Percentiles rank a stretch among this genome's conserved stretches.
phyloP scores from a whole-genome alignment of 1,284 basidiomycete species.

The Trametes sp. region DNA sequence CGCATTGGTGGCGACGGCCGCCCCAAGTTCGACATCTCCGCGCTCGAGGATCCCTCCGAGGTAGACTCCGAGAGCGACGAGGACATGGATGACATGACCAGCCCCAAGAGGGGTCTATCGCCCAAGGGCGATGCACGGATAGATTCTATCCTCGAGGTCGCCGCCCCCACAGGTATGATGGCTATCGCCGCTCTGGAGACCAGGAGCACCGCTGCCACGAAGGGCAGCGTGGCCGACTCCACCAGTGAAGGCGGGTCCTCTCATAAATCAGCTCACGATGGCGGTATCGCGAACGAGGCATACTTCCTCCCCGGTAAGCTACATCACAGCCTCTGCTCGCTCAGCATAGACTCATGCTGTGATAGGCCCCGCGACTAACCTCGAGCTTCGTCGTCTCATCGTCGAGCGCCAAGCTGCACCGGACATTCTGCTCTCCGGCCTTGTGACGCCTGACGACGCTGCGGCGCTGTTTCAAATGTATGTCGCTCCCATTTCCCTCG shows the following conservation, averaged over 20 bases:
- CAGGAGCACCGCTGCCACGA: slow-evolving; percentile 22
- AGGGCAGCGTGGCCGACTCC: slow-evolving; percentile 20
- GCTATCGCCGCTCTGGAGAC: slow-evolving; percentile 40
- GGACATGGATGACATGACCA: slow-evolving; percentile 27
- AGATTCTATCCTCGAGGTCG: slow-evolving; percentile 33
- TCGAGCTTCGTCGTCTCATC: slow-evolving; percentile 49
- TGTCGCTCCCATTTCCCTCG: slow-evolving; percentile 34
- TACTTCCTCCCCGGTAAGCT: slow-evolving; percentile 43
- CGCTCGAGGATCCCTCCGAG: slow-evolving; percentile 42
- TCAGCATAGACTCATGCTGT: not conserved
- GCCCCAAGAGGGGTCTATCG: slow-evolving; percentile 11
- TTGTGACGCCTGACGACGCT: slow-evolving; percentile 52
- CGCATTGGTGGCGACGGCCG: slow-evolving; percentile 29
- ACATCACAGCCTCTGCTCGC: not conserved
- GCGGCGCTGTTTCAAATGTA: slow-evolving; percentile 54
- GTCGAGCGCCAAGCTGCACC: slow-evolving; percentile 53
- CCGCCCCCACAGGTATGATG: slow-evolving; percentile 42
- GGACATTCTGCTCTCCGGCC: slow-evolving; percentile 52
- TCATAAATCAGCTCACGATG: slow-evolving; percentile 22
- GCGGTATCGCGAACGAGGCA: slow-evolving; percentile 38
- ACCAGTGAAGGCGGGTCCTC: slow-evolving; percentile 22
- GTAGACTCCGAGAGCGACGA: slow-evolving; percentile 37
- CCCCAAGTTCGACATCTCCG: slow-evolving; percentile 40
- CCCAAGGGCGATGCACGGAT: slow-evolving; percentile 18
- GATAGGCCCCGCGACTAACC: slow-evolving; percentile 43